Evolutionary conservation across 257 asterid species (phyloP), one percentile per base, ranked within the genome.

Genomic region (Ballota nigra): DNA sequence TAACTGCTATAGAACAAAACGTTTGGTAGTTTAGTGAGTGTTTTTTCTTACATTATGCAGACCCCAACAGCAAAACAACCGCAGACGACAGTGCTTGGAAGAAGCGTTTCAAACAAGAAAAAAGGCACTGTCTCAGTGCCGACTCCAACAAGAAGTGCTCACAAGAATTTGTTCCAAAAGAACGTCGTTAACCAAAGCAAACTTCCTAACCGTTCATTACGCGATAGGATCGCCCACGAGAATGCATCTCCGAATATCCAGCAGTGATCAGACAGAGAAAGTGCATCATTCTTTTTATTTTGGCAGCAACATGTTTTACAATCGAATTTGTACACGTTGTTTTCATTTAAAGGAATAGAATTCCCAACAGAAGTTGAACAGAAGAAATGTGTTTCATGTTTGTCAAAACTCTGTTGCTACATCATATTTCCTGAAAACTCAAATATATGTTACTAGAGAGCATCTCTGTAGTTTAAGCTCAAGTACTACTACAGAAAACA

Each of bases 201-300:
- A 61, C 66, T 23, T 22, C 73, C 34, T 12, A 38, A 77, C 72
- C 75, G 76, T 65, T 70, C 85, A 16, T 76, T 49, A 5, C 81
- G 73, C 45, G 83, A 82, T 70, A 77, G 68, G 41, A 73, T 72
- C 75, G 52, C 76, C 28, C 86, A 66, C 22, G 91, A 89, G 77
- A 87, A 87, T 60, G 77, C 78, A 41, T 84, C 89, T 26, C 96
- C 90, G 58, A 87, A 89, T 66, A 83, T 83, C 76, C 88, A 62
- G 79, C 83, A 80, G 52, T 82, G 77, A 75, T 63, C 63, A 57
- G 29, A 51, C 63, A 52, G 29, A 41, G 51, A 38, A 47, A 56
- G 53, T 68, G 52, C 76, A 63, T 63, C 64, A 53, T 69, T 68
- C 70, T 60, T 52, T 73, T 40, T 51, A 8, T 29, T 43, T 36